Conservation (phyloP, 176 grass and related monocot genomes). For the Ananas comosus region DNA sequence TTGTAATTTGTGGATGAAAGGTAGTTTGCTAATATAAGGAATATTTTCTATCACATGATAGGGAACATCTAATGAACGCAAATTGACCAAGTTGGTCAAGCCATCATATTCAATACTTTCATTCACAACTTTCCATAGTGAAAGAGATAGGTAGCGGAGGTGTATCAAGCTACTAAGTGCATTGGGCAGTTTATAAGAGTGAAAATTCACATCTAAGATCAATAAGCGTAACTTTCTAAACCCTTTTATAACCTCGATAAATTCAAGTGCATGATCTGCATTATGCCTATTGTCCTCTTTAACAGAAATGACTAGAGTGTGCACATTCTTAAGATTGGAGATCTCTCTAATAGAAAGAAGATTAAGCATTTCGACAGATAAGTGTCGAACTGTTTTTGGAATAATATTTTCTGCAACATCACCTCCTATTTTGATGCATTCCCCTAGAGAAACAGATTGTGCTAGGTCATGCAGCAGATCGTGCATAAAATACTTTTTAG, state of each 20-base stretch:
- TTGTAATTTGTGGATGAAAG: constrained; percentile 18
- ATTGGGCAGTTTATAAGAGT: background rate
- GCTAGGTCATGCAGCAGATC: constrained; percentile 21
- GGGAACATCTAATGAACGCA: constrained; percentile 7
- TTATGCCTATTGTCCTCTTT: background rate
- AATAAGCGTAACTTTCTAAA: background rate
- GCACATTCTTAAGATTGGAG: background rate
- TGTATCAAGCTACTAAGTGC: background rate
- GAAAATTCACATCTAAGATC: background rate
- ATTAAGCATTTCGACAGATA: background rate
- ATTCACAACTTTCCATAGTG: background rate
- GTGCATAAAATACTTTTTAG: constrained; percentile 7
- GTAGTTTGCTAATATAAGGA: constrained; percentile 8
- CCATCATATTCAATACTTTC: background rate
- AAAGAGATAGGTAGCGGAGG: background rate
- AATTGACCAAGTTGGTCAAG: background rate
- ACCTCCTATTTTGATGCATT: constrained; percentile 13
- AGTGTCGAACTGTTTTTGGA: background rate
- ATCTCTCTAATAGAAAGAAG: background rate
- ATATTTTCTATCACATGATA: constrained; percentile 5
- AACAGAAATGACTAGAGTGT: background rate
- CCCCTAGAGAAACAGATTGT: constrained; percentile 10
- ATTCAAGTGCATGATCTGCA: background rate
- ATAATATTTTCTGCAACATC: background rate
- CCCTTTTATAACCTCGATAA: background rate